phyloP scores from a whole-genome alignment of 495 filamentous ascomycete species.

The Usnea hakonensis region DNA sequence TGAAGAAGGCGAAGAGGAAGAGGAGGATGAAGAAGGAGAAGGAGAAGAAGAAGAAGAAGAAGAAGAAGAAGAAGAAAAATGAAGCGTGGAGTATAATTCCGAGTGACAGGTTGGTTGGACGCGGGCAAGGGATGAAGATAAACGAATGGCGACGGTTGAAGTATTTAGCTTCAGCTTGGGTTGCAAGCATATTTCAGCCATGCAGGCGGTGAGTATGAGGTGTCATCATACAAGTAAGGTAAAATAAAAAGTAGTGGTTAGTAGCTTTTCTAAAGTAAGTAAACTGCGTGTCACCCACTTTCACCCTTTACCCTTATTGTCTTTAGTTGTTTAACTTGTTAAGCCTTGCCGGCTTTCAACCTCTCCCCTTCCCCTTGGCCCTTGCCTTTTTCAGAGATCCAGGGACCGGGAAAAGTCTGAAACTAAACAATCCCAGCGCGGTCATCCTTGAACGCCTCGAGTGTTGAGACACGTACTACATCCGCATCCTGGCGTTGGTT shows the following conservation, averaged over 20 bases:
- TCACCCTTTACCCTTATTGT: not conserved
- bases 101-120: constrained; percentile 36
- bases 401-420: not conserved
- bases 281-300: not conserved
- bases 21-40: too few species aligned
- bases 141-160: constrained; percentile 6
- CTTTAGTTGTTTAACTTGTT: too few species aligned
- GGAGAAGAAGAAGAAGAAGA: too few species aligned
- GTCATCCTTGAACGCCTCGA: not conserved
- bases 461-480: not conserved
- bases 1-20: too few species aligned
- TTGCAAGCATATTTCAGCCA: not conserved
- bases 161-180: constrained; percentile 9
- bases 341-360: not conserved
- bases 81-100: too few species aligned
- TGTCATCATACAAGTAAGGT: not conserved
- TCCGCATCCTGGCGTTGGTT: too few species aligned
- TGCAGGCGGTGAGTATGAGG: constrained; percentile 5
- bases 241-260: too few species aligned
- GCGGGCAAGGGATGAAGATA: constrained; percentile 7
- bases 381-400: not conserved
- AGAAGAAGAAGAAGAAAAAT: too few species aligned
- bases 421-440: not conserved
- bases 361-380: too few species aligned
- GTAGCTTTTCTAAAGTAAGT: too few species aligned